Conservation (phyloP, 2,329 filamentous ascomycete genomes). For the Colletotrichum zoysiae region DNA sequence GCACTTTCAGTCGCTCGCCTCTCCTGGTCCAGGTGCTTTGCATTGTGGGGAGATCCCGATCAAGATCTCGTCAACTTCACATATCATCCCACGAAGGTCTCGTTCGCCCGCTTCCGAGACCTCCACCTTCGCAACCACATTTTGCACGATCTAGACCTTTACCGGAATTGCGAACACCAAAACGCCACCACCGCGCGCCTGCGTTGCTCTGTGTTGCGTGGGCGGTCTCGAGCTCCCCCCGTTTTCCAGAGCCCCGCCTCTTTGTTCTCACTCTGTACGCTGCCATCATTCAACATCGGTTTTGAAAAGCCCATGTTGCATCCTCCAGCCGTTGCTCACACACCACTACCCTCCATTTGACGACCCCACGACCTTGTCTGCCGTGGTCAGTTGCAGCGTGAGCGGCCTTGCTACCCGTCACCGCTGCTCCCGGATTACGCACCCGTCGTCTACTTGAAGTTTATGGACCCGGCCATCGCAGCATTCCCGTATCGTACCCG, state of each 20-base stretch:
- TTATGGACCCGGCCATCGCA: conserved; percentile 11
- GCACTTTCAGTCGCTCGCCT: conserved; percentile 8
- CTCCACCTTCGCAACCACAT: conserved; percentile 7
- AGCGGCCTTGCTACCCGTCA: not conserved
- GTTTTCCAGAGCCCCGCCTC: not conserved
- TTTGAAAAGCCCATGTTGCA: conserved; percentile 18
- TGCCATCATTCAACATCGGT: conserved; percentile 3
- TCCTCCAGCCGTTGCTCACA: not conserved
- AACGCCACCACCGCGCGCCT: conserved; percentile 21
- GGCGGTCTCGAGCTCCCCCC: conserved; percentile 11
- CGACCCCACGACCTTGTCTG: not conserved
- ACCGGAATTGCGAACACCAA: conserved; percentile 11
- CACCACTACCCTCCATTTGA: not conserved
- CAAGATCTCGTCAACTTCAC: conserved; percentile 21
- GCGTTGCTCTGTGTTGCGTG: conserved; percentile 25
- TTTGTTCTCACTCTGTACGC: not conserved
- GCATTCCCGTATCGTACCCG: not conserved
- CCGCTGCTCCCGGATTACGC: not conserved
- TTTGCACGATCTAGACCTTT: not conserved
- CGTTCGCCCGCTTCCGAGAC: conserved; percentile 5
- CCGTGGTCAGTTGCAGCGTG: not conserved
- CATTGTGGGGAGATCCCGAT: conserved; percentile 39
- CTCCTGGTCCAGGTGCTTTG: conserved; percentile 24
- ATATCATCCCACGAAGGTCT: conserved; percentile 19
- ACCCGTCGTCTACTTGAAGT: not conserved